Conservation (phyloP, 805 yeast genomes). For the Saccharomycopsis microspora region DNA sequence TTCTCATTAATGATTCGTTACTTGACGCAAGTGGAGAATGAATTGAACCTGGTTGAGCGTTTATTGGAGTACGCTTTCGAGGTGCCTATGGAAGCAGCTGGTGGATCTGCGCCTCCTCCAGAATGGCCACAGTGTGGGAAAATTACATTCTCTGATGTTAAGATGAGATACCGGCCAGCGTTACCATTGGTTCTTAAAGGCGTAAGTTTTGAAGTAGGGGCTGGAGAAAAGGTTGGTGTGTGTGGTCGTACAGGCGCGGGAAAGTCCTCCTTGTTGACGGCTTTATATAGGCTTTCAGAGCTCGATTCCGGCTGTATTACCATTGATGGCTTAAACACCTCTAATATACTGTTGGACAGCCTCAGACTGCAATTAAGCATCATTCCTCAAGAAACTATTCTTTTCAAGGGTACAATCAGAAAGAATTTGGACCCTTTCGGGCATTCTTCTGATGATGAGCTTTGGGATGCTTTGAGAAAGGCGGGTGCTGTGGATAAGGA, state of each 20-base stretch:
- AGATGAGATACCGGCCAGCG: conserved; percentile 49
- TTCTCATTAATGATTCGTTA: conserved; percentile 50
- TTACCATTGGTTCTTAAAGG: conserved; percentile 56
- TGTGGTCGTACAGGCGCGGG: conserved; percentile 67
- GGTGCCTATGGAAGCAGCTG: conserved; percentile 54
- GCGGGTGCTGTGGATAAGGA: conserved; percentile 37
- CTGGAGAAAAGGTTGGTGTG: conserved; percentile 49
- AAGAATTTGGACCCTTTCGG: conserved; percentile 70
- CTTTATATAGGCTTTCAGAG: conserved; percentile 58
- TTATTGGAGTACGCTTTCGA: conserved; percentile 51
- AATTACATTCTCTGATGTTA: conserved; percentile 43
- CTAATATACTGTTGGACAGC: conserved; percentile 51
- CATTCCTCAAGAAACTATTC: conserved; percentile 82
- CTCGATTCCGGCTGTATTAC: conserved; percentile 37
- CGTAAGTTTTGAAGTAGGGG: conserved; percentile 35
- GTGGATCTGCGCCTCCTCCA: conserved; percentile 32
- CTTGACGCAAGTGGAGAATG: conserved; percentile 52
- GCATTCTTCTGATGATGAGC: conserved; percentile 38
- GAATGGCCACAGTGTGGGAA: conserved; percentile 52
- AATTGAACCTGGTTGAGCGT: conserved; percentile 54
- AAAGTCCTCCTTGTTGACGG: conserved; percentile 66
- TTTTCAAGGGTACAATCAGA: conserved; percentile 70
- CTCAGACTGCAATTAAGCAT: conserved; percentile 62
- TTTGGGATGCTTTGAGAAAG: conserved; percentile 62
- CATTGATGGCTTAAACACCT: conserved; percentile 62